Conservation (phyloP, 148 eudicot species). For the Chenopodium suecicum region DNA sequence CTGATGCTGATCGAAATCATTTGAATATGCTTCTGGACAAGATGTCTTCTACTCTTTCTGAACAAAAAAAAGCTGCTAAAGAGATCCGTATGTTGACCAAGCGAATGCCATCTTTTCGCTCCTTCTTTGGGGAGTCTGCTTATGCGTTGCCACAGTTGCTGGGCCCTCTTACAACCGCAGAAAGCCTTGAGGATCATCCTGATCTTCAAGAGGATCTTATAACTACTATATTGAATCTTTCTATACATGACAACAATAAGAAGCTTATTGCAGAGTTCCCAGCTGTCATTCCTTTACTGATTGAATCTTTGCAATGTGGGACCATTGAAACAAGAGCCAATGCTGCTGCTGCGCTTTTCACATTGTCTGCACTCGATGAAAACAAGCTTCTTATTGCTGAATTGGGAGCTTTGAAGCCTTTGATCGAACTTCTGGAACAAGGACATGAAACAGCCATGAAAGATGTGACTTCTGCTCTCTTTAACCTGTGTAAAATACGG, state of each 20-base stretch:
- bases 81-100: constrained; percentile 48
- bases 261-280: constrained; percentile 39
- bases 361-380: constrained; percentile 47
- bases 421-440: constrained; percentile 45
- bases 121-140: constrained; percentile 36
- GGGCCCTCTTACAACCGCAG: constrained; percentile 23
- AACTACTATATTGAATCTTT: constrained; percentile 41
- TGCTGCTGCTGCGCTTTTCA: constrained; percentile 54
- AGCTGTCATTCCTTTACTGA: constrained; percentile 38
- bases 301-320: constrained; percentile 41
- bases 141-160: constrained; percentile 43
- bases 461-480: constrained; percentile 51
- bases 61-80: constrained; percentile 64
- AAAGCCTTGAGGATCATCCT: constrained; percentile 26
- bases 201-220: constrained; percentile 54
- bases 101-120: constrained; percentile 37
- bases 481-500: constrained; percentile 37
- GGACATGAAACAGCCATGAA: constrained; percentile 47
- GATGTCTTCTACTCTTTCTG: constrained; percentile 51
- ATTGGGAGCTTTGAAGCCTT: constrained; percentile 41
- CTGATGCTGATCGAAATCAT: constrained; percentile 48
- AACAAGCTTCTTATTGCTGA: constrained; percentile 41
- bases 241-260: constrained; percentile 40
- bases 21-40: constrained; percentile 47
- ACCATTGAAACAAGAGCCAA: constrained; percentile 38